Conservation (phyloP, 1,284 basidiomycete genomes). For the Irpex rosettiformis region DNA sequence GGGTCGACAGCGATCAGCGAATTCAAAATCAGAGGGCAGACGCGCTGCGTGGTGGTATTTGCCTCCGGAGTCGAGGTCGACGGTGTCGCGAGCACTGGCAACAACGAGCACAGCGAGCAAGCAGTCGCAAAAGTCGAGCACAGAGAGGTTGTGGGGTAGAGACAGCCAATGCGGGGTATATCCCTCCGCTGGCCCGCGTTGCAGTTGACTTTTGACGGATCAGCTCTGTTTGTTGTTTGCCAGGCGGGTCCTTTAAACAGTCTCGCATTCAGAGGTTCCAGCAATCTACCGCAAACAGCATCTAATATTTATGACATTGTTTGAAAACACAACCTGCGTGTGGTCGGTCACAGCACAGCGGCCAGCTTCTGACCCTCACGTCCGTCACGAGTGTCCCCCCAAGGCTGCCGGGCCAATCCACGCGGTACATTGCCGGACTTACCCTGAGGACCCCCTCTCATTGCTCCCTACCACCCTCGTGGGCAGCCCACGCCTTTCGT, state of each 20-base stretch:
- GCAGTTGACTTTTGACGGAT: conserved; percentile 19
- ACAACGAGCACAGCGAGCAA: conserved; percentile 8
- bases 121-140: conserved; percentile 8
- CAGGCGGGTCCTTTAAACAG: background rate
- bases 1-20: conserved; percentile 1
- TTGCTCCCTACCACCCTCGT: conserved; percentile 7
- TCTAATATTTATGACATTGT: background rate
- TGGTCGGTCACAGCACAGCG: background rate
- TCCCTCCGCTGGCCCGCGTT: background rate
- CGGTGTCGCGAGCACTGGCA: conserved; percentile 2
- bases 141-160: background rate
- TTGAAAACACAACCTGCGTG: conserved; percentile 13
- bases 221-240: conserved; percentile 23
- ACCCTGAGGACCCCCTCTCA: conserved; percentile 15
- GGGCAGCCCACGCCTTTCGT: conserved; percentile 8
- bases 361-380: conserved; percentile 9
- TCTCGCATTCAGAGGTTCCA: background rate
- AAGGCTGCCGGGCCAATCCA: conserved; percentile 13
- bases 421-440: conserved; percentile 26
- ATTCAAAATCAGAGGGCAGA: conserved; percentile 1
- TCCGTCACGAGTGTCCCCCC: conserved; percentile 13
- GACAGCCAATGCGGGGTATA: background rate
- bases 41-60: conserved; percentile 1
- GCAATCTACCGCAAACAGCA: background rate
- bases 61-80: conserved; percentile 3